Evolutionary conservation across 257 asterid species (phyloP), one percentile per base, ranked within the genome.

Genomic region (Avicennia marina): DNA sequence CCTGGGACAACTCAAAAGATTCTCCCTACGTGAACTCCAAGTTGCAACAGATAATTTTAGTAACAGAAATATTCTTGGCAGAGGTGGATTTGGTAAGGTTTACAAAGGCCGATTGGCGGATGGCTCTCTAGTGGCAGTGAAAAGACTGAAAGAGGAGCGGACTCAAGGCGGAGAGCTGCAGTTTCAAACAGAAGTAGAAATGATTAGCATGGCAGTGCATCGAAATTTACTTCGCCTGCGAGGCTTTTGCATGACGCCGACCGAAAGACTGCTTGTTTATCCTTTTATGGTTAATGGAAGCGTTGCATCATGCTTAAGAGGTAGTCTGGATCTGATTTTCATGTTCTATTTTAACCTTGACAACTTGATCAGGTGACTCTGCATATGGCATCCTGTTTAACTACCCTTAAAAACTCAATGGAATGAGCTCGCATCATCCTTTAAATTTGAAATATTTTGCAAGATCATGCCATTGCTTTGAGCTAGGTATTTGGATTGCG

Each of bases 281-380:
- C 98, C 98, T 33, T 91, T 47, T 54, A 88, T 91, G 96, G 78
- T 57, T 10, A 91, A 91, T 72, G 95, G 98, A 62, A 91, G 95
- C 78, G 96, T 91, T 47, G 94, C 98, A 52, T 91, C 98, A 17
- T 86, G 96, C 72, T 80, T 91, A 70, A 81, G 98, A 81, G 98
- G 98, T 88, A 81, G 2, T 33, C 47, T 54, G 41, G 38, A 34
- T 42, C 56, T n/a, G 16, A 40, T 10, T 43, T 15, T 75, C 45
- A n/a, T 20, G 12, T 17, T 18, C 24, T 15, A 21, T 49, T 43
- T 40, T 18, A n/a, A 8, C 27, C 27, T 54, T 11, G 2, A 19
- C 17, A 15, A 21, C 36, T 47, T 44, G 39, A 47, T 50, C 33
- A 26, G 57, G 22, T 24, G 36, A 8, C 34, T 29, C n/a, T n/a